Conservation (phyloP, 2,329 filamentous ascomycete species). For the Claviceps sp. region DNA sequence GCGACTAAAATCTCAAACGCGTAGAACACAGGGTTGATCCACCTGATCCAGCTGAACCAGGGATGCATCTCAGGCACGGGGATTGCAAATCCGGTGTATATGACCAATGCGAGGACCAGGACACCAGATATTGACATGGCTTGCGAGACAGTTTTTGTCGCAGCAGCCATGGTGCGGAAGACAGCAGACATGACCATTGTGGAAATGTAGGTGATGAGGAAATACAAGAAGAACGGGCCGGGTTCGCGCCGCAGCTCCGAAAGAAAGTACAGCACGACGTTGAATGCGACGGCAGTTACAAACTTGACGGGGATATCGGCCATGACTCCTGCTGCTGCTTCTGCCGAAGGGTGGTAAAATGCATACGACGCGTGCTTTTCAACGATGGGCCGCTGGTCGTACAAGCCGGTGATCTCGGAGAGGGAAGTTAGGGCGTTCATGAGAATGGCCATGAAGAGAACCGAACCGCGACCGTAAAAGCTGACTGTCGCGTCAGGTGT, state of each 20-base stretch:
- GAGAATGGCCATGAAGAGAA: slow-evolving; percentile 47
- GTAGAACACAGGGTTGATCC: slow-evolving; percentile 61
- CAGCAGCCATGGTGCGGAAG: slow-evolving; percentile 59
- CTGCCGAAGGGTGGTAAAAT: slow-evolving; percentile 37
- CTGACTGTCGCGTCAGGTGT: slow-evolving; percentile 33
- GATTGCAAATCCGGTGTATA: slow-evolving; percentile 45
- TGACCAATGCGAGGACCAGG: slow-evolving; percentile 45
- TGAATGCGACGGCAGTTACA: slow-evolving; percentile 33
- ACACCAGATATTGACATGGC: slow-evolving; percentile 40
- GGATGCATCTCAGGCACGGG: slow-evolving; percentile 45
- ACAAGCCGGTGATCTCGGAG: slow-evolving; percentile 35
- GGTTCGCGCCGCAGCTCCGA: slow-evolving; percentile 40
- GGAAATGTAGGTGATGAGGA: slow-evolving; percentile 53
- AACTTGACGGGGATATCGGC: slow-evolving; percentile 47
- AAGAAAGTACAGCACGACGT: slow-evolving; percentile 46
- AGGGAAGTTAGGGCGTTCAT: slow-evolving; percentile 46
- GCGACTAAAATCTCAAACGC: slow-evolving; percentile 59
- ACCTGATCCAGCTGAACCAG: slow-evolving; percentile 67
- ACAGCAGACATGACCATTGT: slow-evolving; percentile 64
- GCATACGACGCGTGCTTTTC: slow-evolving; percentile 35
- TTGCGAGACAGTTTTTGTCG: slow-evolving; percentile 52
- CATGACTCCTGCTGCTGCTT: slow-evolving; percentile 40
- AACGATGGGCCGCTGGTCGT: slow-evolving; percentile 32
- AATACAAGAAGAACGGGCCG: slow-evolving; percentile 62
- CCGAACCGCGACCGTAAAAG: slow-evolving; percentile 40